Conservation (phyloP, 352 stramenopile genomes). For the Globisporangium abappressorium region DNA sequence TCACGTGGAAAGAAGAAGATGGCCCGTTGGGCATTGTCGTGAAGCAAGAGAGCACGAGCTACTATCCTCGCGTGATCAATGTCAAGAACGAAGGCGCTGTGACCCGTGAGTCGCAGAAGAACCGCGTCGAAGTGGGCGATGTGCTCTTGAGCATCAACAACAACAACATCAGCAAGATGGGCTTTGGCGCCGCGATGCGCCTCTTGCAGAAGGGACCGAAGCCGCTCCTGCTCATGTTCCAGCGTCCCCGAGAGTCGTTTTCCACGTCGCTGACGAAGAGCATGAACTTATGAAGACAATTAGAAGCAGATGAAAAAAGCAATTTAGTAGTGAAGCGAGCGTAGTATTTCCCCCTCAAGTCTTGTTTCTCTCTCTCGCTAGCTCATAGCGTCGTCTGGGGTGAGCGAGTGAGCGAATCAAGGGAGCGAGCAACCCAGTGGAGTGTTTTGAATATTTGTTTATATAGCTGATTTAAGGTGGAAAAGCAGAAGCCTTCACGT, state of each 20-base stretch:
- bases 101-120: slow-evolving; percentile 77
- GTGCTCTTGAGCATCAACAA: slow-evolving; percentile 87
- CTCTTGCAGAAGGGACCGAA: slow-evolving; percentile 85
- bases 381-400: neutral
- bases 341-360: slow-evolving; percentile 7
- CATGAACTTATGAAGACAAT: slow-evolving; percentile 21
- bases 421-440: slow-evolving; percentile 12
- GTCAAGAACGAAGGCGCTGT: slow-evolving; percentile 87
- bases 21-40: slow-evolving; percentile 83
- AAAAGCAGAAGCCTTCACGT: neutral
- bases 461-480: slow-evolving; percentile 25
- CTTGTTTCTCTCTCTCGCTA: neutral
- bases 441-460: slow-evolving; percentile 54
- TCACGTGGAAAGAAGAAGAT: slow-evolving; percentile 88
- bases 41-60: slow-evolving; percentile 83
- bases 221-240: slow-evolving; percentile 85
- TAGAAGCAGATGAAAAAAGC: neutral
- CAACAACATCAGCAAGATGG: slow-evolving; percentile 91
- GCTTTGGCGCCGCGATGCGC: slow-evolving; percentile 82
- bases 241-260: slow-evolving; percentile 49
- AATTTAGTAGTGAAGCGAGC: slow-evolving; percentile 2
- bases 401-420: neutral
- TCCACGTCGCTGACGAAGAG: slow-evolving; percentile 28
- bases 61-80: slow-evolving; percentile 86
- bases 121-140: slow-evolving; percentile 79